Evolutionary conservation across 257 asterid genomes (phyloP).

Genomic region (Scutellaria minor): DNA sequence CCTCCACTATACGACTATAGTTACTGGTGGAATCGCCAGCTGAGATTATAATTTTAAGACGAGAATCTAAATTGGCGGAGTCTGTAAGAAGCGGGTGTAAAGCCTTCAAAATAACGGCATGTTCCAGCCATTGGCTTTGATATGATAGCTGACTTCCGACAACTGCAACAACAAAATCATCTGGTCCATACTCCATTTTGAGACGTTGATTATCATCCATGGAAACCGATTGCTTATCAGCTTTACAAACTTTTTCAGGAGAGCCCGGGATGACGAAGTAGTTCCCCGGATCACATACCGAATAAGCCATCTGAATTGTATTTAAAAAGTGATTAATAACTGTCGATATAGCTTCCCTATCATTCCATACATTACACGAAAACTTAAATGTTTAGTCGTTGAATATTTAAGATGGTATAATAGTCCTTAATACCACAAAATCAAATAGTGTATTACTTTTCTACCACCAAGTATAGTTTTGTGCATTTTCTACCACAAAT

Average conservation of each 20-base stretch:
- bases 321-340: not conserved
- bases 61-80: constrained; percentile 54
- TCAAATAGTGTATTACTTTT: too few species aligned
- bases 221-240: constrained; percentile 45
- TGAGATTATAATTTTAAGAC: constrained; percentile 65
- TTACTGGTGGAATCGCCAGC: constrained; percentile 63
- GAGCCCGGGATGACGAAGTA: constrained; percentile 89
- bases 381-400: too few species aligned
- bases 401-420: too few species aligned
- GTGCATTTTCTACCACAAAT: too few species aligned
- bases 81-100: constrained; percentile 59
- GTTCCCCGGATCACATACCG: constrained; percentile 84
- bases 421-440: too few species aligned
- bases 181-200: constrained; percentile 46
- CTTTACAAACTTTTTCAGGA: constrained; percentile 72
- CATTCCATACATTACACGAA: not conserved
- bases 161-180: constrained; percentile 64
- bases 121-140: constrained; percentile 89
- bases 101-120: constrained; percentile 82
- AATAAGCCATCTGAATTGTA: constrained; percentile 73
- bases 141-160: constrained; percentile 78
- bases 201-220: constrained; percentile 39
- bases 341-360: not conserved
- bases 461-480: too few species aligned
- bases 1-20: constrained; percentile 79